Conservation (phyloP, 495 filamentous ascomycete species). For the Penicillium arizonense region DNA sequence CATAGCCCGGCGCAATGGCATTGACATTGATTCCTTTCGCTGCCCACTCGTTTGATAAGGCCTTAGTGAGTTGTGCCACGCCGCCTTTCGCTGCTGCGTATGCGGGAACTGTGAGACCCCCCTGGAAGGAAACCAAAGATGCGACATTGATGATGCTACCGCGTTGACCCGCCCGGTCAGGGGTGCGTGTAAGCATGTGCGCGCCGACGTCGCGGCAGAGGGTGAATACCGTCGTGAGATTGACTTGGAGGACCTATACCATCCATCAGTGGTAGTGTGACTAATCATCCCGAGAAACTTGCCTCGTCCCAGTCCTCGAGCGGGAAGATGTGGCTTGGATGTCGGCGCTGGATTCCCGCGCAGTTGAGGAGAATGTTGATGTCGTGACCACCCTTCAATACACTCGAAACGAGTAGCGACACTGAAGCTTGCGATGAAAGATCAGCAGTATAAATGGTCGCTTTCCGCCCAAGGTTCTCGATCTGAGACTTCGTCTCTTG, state of each 20-base stretch:
- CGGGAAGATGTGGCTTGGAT: conserved; percentile 76
- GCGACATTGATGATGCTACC: conserved; percentile 87
- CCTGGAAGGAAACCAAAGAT: conserved; percentile 83
- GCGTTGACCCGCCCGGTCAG: conserved; percentile 51
- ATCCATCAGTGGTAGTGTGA: neutral
- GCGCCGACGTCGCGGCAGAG: conserved; percentile 80
- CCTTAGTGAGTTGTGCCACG: conserved; percentile 83
- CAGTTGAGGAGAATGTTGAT: conserved; percentile 79
- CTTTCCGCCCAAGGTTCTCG: conserved; percentile 65
- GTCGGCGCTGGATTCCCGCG: conserved; percentile 80
- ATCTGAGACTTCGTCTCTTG: conserved; percentile 57
- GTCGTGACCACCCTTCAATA: conserved; percentile 35
- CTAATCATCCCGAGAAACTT: conserved; percentile 1
- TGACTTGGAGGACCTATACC: conserved; percentile 73
- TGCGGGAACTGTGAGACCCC: conserved; percentile 85
- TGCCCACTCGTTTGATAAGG: conserved; percentile 85
- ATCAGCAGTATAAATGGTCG: conserved; percentile 28
- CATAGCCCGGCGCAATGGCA: conserved; percentile 75
- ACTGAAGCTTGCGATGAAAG: no score
- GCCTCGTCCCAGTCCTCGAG: conserved; percentile 78
- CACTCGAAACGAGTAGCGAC: no score
- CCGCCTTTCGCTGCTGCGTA: conserved; percentile 90
- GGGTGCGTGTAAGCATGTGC: conserved; percentile 69
- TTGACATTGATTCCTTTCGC: conserved; percentile 76
- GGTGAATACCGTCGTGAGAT: conserved; percentile 79